Base-by-base conservation (phyloP, 2,329 filamentous ascomycete genomes). In the Trichoderma sp. region DNA sequence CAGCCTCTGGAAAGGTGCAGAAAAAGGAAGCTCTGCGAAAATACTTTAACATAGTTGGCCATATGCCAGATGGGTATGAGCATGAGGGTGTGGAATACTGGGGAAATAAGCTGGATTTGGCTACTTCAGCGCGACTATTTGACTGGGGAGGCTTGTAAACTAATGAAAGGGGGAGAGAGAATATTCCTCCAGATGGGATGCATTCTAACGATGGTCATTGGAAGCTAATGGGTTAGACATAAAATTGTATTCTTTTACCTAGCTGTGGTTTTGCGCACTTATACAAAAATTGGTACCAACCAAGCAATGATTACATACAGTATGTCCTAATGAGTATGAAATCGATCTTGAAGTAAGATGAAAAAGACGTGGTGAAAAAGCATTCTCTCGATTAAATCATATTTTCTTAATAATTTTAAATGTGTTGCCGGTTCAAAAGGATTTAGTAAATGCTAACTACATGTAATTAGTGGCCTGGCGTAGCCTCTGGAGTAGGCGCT, bases 51-150 rank as follows among this genome's bases (percentile, higher is more conserved):
- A 43, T 62, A 9, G 8, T n/a, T 9, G 59, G 11, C 6, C 23
- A 26, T 26, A 6, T 62, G 34, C 59, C 59, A 5, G 34, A 62
- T 28, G 12, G 17, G 32, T 62, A 62, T 36, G 23, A 13, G 13
- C 3, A 62, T 3, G 12, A 28, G 6, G 34, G 32, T 0, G 59
- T 62, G n/a, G 20, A 62, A n/a, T 62, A 62, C 8, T 62, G 59
- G 59, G 59, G 59, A 23, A 62, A 62, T 11, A 43, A 43, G 23
- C 59, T 62, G 23, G 59, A 62, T 43, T 12, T 43, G 59, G 34
- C 20, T 3, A 26, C 59, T 39, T 43, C 59, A 11, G 26, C 59
- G 9, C 59, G 59, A 26, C 20, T 62, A 3, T 62, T 43, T 43
- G 59, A 62, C 59, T 62, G 59, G 59, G 59, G 59, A 12, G 59